Percentiles rank a stretch among this genome's conserved stretches.
These are phyloP conservation scores for Rhipidocladum racemiflorum DNA, from an alignment of 176 grass and related monocot genomes.

Conservation along the genomic window DNA sequence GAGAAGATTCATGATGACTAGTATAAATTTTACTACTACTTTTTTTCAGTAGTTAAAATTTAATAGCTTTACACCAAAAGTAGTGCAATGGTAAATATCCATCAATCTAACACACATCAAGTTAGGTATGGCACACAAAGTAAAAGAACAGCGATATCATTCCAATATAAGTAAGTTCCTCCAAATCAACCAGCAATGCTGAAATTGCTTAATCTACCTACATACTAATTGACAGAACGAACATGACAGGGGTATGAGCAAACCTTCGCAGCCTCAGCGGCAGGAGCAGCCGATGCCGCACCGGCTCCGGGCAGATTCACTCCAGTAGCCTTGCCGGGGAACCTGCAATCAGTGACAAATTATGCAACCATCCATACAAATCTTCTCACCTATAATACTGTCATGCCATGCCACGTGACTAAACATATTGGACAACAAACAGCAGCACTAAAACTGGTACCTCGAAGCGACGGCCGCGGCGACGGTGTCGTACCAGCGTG, in stretches of 20 bases:
- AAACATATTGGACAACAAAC: no score
- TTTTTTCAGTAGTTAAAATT: neutral
- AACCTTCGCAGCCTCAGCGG: constrained; percentile 56
- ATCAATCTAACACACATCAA: neutral
- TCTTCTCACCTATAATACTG: neutral
- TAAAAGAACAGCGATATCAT: neutral
- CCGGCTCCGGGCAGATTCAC: constrained; percentile 54
- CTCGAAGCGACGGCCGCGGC: constrained; percentile 53
- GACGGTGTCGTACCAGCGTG: constrained; percentile 58
- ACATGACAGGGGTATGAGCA: neutral
- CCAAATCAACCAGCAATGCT: neutral
- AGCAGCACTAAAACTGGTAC: constrained; percentile 22
- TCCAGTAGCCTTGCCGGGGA: constrained; percentile 63
- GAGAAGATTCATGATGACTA: neutral
- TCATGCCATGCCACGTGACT: neutral
- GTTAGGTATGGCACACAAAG: neutral
- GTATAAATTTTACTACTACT: neutral
- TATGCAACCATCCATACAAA: neutral
- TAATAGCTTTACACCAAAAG: neutral
- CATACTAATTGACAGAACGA: neutral
- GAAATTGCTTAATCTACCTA: neutral
- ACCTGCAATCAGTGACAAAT: constrained; percentile 40
- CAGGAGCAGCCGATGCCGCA: constrained; percentile 37
- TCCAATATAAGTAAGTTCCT: neutral
- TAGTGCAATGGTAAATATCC: neutral